phyloP scores from a whole-genome alignment of 768 basidiomycete species.

The Suillus decipiens region DNA sequence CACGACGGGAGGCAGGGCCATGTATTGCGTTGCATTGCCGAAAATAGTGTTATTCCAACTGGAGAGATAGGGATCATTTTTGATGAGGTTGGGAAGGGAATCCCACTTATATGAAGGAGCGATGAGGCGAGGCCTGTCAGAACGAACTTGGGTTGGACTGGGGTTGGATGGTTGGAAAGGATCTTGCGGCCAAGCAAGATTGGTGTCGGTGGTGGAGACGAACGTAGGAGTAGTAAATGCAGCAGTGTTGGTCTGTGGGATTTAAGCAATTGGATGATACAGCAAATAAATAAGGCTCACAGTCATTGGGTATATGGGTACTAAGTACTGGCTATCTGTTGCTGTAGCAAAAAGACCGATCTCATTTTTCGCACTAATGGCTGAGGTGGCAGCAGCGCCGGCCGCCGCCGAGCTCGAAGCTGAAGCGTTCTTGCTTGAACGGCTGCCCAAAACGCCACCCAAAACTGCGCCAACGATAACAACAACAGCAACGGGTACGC shows the following conservation, averaged over 20 bases:
- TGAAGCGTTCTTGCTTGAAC: constrained; percentile 42
- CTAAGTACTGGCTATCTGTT: constrained; percentile 76
- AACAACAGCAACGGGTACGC: constrained; percentile 63
- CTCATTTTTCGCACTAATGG: constrained; percentile 58
- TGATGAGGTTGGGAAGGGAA: constrained; percentile 75
- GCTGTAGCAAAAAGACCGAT: constrained; percentile 72
- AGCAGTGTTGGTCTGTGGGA: constrained; percentile 67
- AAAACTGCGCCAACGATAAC: constrained; percentile 68
- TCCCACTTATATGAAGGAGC: constrained; percentile 93
- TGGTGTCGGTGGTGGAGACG: constrained; percentile 49
- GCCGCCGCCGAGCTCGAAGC: constrained; percentile 31
- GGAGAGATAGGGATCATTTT: constrained; percentile 80
- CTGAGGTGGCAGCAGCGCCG: constrained; percentile 48
- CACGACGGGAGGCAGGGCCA: constrained; percentile 56
- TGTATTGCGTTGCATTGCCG: constrained; percentile 80
- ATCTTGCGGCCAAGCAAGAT: constrained; percentile 78
- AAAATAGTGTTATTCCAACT: constrained; percentile 93
- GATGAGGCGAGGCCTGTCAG: constrained; percentile 87
- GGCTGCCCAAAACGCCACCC: constrained; percentile 80
- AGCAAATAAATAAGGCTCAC: constrained; percentile 51
- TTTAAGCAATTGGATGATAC: constrained; percentile 10
- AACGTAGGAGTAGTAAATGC: constrained; percentile 75
- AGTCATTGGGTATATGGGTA: constrained; percentile 87
- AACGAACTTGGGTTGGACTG: constrained; percentile 56
- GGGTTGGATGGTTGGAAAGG: constrained; percentile 69